Evolutionary conservation across 208 protist species (phyloP), one percentile per base, ranked within the genome.

Genomic region (Leishmania tropica): DNA sequence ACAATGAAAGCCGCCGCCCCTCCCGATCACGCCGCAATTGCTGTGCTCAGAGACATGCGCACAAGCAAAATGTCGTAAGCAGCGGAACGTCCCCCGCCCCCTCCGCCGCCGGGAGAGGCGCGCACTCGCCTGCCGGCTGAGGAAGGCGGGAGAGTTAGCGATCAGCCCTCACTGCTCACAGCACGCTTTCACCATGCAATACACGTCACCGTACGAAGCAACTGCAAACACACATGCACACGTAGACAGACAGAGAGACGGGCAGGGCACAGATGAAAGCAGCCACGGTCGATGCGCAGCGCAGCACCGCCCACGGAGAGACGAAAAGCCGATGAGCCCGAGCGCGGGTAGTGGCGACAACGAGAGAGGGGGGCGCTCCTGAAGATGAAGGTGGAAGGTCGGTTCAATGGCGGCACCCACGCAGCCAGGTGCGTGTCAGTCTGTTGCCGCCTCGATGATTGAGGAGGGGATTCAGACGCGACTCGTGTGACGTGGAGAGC

Each of bases 41-140:
- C 48, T 53, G 48, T 53, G 48, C 48, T 11, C 48, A 53, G 13
- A 53, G 15, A 53, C 8, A 2, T 19, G 48, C 48, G 15, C 15
- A 53, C 48, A 53, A 65, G 73, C 81, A 80, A 47, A 81, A 35
- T 40, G n/a, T 45, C 73, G 48, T 10, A 78, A 1, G 80, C 78
- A 67, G n/a, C 19, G 68, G 21, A 74, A 67, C 31, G 48, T 17
- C 7, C 11, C 48, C 48, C 15, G 48, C 48, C 48, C 48, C 15
- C 48, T 53, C 48, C 48, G 48, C 48, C 48, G 48, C 48, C 15
- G 48, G 42, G 42, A 45, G 42, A 7, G 42, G 42, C 42, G 48
- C 48, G 15, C 48, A 53, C 48, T 53, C 48, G 48, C 48, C 15
- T 53, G 48, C 48, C 13, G 8, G 15, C 48, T 11, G 48, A 19